phyloP scores from a whole-genome alignment of 345 rosid species.

The Moricandia moricandioides region DNA sequence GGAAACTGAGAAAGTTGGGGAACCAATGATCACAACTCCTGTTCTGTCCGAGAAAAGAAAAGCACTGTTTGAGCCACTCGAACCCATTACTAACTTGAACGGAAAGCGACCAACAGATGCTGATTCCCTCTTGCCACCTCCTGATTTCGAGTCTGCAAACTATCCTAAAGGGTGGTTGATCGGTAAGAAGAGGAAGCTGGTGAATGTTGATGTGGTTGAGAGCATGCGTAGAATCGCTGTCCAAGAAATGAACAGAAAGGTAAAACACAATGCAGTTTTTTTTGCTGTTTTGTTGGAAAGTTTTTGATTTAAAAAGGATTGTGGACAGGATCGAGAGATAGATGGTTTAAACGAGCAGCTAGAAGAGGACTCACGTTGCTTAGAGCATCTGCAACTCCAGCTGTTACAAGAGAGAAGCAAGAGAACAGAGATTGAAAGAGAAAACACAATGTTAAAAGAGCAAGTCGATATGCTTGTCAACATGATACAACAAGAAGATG shows the following conservation, averaged over 20 bases:
- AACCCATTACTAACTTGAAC: conserved; percentile 49
- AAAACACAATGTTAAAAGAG: conserved; percentile 70
- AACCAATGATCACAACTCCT: conserved; percentile 37
- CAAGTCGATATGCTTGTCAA: conserved; percentile 79
- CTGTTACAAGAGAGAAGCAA: conserved; percentile 76
- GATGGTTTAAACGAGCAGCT: conserved; percentile 87
- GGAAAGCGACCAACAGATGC: conserved; percentile 48
- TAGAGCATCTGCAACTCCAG: conserved; percentile 85
- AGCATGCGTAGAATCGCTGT: conserved; percentile 96
- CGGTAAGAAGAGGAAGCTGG: conserved; percentile 92
- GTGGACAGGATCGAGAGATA: conserved; percentile 77
- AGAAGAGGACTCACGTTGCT: conserved; percentile 76
- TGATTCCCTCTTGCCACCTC: conserved; percentile 83
- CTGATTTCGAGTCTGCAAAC: conserved; percentile 75
- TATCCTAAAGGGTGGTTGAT: conserved; percentile 93
- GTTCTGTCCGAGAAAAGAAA: conserved; percentile 68
- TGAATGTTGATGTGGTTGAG: conserved; percentile 91
- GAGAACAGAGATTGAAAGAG: conserved; percentile 75
- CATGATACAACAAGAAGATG: conserved; percentile 59
- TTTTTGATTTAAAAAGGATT: no score
- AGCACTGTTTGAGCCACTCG: conserved; percentile 89
- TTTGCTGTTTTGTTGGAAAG: background rate
- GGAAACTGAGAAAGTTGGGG: conserved; percentile 23
- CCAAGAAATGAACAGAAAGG: conserved; percentile 97
- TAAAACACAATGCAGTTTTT: conserved; percentile 8